Evolutionary conservation across 1,284 basidiomycete genomes (phyloP).

Genomic region (Baeospora myosura): DNA sequence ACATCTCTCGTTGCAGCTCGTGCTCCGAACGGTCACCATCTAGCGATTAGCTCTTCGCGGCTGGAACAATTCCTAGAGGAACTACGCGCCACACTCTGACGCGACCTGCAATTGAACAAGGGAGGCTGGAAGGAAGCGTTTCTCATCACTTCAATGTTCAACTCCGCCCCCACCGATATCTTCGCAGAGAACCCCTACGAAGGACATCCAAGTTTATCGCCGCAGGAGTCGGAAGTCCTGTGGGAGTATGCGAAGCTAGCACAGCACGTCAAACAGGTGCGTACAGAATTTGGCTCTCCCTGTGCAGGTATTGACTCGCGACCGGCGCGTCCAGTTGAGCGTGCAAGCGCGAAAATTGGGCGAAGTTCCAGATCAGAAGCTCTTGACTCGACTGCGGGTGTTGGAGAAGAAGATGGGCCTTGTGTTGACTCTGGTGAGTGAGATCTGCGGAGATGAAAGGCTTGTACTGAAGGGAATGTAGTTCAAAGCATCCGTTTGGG

Average conservation of each 20-base stretch:
- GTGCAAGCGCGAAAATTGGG: constrained; percentile 51
- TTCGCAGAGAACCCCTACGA: constrained; percentile 62
- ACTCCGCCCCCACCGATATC: constrained; percentile 26
- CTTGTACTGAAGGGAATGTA: constrained; percentile 24
- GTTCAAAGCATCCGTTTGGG: constrained; percentile 96
- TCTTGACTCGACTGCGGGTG: constrained; percentile 74
- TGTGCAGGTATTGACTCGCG: neutral
- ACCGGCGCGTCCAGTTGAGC: constrained; percentile 38
- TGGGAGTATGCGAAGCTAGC: constrained; percentile 78
- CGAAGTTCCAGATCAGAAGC: constrained; percentile 64
- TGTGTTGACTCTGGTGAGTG: constrained; percentile 76
- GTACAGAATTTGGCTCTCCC: constrained; percentile 18
- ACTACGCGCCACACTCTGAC: too few relatives aligned
- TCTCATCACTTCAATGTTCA: neutral
- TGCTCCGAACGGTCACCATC: too few relatives aligned
- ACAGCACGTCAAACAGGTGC: constrained; percentile 61
- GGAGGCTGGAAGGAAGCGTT: too few relatives aligned
- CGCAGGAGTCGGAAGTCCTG: constrained; percentile 62
- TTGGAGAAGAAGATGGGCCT: constrained; percentile 94
- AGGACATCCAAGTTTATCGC: constrained; percentile 52
- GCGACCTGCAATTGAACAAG: too few relatives aligned
- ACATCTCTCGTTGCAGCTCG: too few relatives aligned
- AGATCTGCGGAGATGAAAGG: neutral
- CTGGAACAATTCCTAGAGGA: too few relatives aligned
- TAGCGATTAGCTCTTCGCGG: too few relatives aligned